Percentiles rank a stretch among this genome's conserved stretches.
Conservation (phyloP, 2,329 filamentous ascomycete species). For the Beauveria sp. region DNA sequence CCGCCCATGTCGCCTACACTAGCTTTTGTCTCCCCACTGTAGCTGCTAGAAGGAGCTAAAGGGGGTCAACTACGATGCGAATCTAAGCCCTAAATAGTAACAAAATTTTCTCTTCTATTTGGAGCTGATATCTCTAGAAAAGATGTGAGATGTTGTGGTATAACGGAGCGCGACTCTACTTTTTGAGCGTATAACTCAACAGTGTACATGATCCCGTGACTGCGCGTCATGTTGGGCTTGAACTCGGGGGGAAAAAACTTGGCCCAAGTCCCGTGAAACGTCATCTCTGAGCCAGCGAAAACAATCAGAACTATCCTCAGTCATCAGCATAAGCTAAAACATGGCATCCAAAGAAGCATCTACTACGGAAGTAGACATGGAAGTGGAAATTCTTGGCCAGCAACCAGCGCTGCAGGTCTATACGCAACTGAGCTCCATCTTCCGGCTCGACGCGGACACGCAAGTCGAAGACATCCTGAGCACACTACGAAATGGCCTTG, state of each 20-base stretch:
- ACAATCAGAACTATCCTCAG: background rate
- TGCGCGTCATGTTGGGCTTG: background rate
- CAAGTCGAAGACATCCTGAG: constrained; percentile 20
- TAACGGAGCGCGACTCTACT: no score
- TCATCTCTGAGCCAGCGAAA: background rate
- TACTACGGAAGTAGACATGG: constrained; percentile 14
- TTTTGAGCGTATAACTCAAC: no score
- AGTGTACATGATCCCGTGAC: background rate
- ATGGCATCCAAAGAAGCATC: background rate
- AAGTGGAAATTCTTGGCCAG: constrained; percentile 36
- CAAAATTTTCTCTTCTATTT: no score
- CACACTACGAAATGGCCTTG: constrained; percentile 29
- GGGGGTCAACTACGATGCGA: no score
- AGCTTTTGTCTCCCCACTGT: no score
- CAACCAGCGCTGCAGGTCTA: constrained; percentile 34
- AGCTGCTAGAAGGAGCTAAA: no score
- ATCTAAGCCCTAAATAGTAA: no score
- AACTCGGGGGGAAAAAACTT: no score
- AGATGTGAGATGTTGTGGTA: no score
- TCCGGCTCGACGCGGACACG: constrained; percentile 19
- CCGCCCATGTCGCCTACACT: no score
- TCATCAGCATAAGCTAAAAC: no score
- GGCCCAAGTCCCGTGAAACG: background rate
- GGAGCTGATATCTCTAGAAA: no score
- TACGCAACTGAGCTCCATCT: constrained; percentile 38